These are phyloP conservation scores for Clonostachys sp. DNA, from an alignment of 2,329 filamentous ascomycete genomes.

Conservation along the genomic window DNA sequence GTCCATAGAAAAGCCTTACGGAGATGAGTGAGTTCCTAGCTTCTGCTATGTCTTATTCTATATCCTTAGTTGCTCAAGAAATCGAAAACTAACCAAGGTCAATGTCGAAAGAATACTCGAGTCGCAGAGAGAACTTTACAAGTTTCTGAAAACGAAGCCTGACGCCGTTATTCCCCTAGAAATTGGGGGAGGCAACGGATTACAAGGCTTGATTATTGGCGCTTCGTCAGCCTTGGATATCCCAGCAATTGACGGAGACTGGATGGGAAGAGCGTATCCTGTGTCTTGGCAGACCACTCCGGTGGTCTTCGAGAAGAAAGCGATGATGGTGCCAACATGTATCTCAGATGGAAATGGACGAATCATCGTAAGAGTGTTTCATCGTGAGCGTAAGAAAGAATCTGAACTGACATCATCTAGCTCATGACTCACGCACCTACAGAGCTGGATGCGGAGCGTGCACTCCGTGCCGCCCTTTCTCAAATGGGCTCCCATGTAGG, in stretches of 20 bases:
- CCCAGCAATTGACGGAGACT: slow-evolving; percentile 48
- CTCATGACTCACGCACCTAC: slow-evolving; percentile 41
- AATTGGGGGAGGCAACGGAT: slow-evolving; percentile 61
- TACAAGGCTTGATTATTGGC: slow-evolving; percentile 53
- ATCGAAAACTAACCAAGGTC: too few relatives aligned
- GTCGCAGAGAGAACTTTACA: slow-evolving; percentile 46
- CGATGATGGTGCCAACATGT: slow-evolving; percentile 37
- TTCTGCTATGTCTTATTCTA: too few relatives aligned
- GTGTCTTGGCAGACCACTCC: slow-evolving; percentile 52
- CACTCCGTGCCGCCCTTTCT: slow-evolving; percentile 44
- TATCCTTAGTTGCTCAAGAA: too few relatives aligned
- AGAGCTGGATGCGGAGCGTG: slow-evolving; percentile 40
- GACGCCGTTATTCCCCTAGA: slow-evolving; percentile 59
- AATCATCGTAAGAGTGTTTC: slow-evolving; percentile 21
- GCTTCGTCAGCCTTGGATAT: slow-evolving; percentile 45
- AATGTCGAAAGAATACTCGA: slow-evolving; percentile 24
- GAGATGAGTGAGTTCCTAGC: slow-evolving; percentile 42
- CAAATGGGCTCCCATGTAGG: slow-evolving; percentile 51
- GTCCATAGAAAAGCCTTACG: slow-evolving; percentile 53
- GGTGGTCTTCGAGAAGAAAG: slow-evolving; percentile 42
- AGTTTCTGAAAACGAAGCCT: slow-evolving; percentile 36
- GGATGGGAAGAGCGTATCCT: slow-evolving; percentile 53
- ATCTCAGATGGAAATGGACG: slow-evolving; percentile 50
- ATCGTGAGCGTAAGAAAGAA: too few relatives aligned
- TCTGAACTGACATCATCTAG: too few relatives aligned